Evolutionary conservation across 768 basidiomycete genomes (phyloP), one percentile per base, ranked within the genome.

Genomic region (Calocybe cyanea): DNA sequence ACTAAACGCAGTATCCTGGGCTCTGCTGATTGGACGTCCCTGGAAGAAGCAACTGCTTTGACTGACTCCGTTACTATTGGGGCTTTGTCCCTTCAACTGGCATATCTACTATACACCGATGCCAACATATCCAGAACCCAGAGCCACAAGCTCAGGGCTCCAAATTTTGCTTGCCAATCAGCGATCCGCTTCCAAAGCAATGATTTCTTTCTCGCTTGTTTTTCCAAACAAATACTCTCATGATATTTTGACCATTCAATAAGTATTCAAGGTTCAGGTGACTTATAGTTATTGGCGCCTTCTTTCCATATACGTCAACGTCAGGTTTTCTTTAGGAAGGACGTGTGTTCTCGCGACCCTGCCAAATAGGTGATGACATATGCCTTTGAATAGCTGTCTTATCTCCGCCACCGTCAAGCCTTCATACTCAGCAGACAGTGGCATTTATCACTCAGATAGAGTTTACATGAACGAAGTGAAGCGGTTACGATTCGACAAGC

Each of bases 351-450:
- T 34, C 25, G 8, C 23, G 44, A 38, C 45, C 48, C 54, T 52
- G 45, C 39, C 40, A 35, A 42, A 38, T 35, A 41, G 48, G 33
- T 45, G 43, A 52, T 49, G 46, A 45, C 48, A 50, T 48, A 43
- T 19, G 20, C 39, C 23, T 44, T 7, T 5, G 7, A 25, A 10
- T 25, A 23, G 25, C 30, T 35, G 28, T 15, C 31, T 51, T 49
- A 53, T 49, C 55, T 56, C 51, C 52, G 40, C 41, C 41, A 38
- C 23, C 21, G 17, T 43, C 11, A 41, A 21, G 11, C 10, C 4
- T 7, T 28, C 6, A 11, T 28, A 28, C 25, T 28, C 25, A 28
- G 11, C 25, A 28, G 25, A 28, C 25, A 28, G 6, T 28, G 6
- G 11, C 11, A 11, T 28, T 28, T 28, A 28, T 28, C 25, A 28